A percentile compares a stretch with the other conserved stretches of the same genome.
phyloP scores from a whole-genome alignment of 2,329 filamentous ascomycete species.

The Neodidymelliopsis sp. region DNA sequence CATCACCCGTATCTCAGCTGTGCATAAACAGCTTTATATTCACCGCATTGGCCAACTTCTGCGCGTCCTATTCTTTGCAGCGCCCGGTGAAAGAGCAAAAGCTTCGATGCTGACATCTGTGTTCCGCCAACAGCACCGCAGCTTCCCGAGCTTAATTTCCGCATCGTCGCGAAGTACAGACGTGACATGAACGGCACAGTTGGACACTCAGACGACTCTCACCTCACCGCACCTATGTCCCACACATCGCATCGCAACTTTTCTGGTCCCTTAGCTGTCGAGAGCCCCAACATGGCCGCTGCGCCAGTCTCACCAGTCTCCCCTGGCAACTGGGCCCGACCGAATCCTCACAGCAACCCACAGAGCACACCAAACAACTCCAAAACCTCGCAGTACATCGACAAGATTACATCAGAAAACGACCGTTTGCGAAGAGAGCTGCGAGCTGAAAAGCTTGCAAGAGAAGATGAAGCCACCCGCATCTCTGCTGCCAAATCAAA shows the following conservation, averaged over 20 bases:
- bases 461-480: constrained; percentile 75
- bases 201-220: constrained; percentile 27
- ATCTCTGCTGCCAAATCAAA: constrained; percentile 74
- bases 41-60: constrained; percentile 18
- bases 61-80: constrained; percentile 6
- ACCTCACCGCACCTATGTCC: constrained; percentile 37
- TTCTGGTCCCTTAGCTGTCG: constrained; percentile 43
- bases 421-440: constrained; percentile 76
- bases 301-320: constrained; percentile 29
- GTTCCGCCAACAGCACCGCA: constrained; percentile 25
- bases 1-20: constrained; percentile 25
- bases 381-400: constrained; percentile 63
- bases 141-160: constrained; percentile 32
- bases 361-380: constrained; percentile 38
- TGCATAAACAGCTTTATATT: constrained; percentile 30
- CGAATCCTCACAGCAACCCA: constrained; percentile 37
- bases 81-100: constrained; percentile 3
- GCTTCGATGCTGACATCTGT: constrained; percentile 30
- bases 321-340: constrained; percentile 33
- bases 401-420: constrained; percentile 81
- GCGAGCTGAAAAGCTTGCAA: constrained; percentile 53
- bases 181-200: constrained; percentile 43
- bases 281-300: constrained; percentile 33
- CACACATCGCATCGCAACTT: constrained; percentile 40
- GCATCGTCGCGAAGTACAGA: constrained; percentile 19